A percentile compares a stretch with the other conserved stretches of the same genome.
Evolutionary conservation across 257 asterid species (phyloP).

Genomic region (Cordia subcordata): DNA sequence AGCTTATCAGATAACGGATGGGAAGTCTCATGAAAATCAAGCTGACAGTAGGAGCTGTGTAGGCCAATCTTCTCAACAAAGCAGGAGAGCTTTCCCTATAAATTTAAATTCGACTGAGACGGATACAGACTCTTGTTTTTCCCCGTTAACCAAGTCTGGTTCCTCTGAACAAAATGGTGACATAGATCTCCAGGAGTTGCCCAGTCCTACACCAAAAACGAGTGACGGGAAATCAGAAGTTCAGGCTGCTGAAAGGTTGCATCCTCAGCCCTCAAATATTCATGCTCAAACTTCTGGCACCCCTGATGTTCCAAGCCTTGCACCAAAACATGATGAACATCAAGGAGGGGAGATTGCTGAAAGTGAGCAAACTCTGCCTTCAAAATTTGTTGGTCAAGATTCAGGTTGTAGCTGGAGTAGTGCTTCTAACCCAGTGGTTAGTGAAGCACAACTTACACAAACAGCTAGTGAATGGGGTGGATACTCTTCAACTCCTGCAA

Average conservation of each 20-base stretch:
- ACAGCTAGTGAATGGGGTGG: conserved; percentile 46
- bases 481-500: conserved; percentile 51
- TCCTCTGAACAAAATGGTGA: conserved; percentile 19
- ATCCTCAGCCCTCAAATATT: conserved; percentile 18
- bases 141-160: conserved; percentile 20
- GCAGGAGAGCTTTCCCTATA: conserved; percentile 20
- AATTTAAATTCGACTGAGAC: conserved; percentile 30
- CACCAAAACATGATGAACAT: conserved; percentile 35
- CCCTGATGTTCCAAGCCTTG: conserved; percentile 39
- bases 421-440: conserved; percentile 19
- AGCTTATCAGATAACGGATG: conserved; percentile 14
- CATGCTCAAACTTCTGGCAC: conserved; percentile 23
- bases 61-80: conserved; percentile 40
- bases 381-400: conserved; percentile 20
- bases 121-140: conserved; percentile 20
- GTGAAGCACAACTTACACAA: conserved; percentile 34
- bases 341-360: conserved; percentile 27
- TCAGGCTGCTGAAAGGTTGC: conserved; percentile 21
- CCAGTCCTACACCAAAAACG: conserved; percentile 28
- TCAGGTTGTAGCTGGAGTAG: conserved; percentile 16
- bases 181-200: conserved; percentile 19
- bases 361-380: conserved; percentile 22
- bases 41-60: conserved; percentile 19
- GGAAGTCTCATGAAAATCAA: conserved; percentile 20
- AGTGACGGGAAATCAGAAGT: conserved; percentile 5